Evolutionary conservation across 441 rosid genomes (phyloP).

Genomic region (Sinapis alba): DNA sequence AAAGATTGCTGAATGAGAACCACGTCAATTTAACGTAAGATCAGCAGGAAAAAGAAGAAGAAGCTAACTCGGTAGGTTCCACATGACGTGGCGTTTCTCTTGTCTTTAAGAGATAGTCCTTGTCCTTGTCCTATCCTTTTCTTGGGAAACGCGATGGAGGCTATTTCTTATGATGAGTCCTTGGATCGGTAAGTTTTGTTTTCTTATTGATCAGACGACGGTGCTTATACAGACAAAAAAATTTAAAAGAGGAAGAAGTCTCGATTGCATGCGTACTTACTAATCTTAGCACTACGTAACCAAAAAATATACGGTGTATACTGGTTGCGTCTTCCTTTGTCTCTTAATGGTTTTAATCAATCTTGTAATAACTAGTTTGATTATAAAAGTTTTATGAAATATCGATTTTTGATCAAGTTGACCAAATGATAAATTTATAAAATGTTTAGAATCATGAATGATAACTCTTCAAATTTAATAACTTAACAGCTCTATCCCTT

Average conservation of each 20-base stretch:
- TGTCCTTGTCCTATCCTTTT: not conserved
- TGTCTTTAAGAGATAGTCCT: not conserved
- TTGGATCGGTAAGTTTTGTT: slow-evolving; percentile 21
- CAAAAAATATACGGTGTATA: not conserved
- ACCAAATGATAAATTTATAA: not conserved
- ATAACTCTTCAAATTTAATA: not conserved
- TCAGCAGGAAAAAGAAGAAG: not conserved
- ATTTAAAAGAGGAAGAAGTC: not conserved
- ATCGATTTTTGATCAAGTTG: not conserved
- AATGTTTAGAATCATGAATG: no score
- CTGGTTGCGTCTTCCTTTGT: not conserved
- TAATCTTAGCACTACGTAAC: not conserved
- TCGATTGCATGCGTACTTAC: not conserved
- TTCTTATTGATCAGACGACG: not conserved
- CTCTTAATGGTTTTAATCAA: no score
- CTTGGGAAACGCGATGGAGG: not conserved
- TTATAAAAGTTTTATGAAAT: no score
- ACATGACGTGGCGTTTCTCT: slow-evolving; percentile 7
- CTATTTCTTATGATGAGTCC: not conserved
- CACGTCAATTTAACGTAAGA: not conserved
- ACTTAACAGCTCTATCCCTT: not conserved
- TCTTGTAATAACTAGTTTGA: no score
- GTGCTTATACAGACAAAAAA: slow-evolving; percentile 14
- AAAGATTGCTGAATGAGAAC: not conserved
- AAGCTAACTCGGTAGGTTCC: not conserved